phyloP scores from a whole-genome alignment of 1,284 basidiomycete genomes.

The Amylostereum areolatum region DNA sequence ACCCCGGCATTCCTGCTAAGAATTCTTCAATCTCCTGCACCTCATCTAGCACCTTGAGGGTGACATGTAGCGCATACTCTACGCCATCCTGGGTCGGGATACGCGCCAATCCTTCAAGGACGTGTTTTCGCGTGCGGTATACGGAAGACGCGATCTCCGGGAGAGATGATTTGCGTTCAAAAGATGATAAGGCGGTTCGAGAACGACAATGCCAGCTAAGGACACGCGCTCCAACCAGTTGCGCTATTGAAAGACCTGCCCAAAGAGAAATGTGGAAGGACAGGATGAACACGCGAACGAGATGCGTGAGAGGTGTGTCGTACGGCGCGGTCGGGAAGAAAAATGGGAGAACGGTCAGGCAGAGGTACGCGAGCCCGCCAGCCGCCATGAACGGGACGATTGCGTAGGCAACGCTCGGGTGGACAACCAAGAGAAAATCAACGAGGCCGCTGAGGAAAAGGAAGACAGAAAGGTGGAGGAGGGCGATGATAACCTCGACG shows the following conservation, averaged over 20 bases:
- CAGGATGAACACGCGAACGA: neutral
- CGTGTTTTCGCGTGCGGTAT: no score
- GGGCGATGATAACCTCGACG: neutral
- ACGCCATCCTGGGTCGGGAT: no score
- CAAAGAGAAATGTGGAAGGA: no score
- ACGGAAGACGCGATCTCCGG: no score
- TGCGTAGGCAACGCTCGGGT: neutral
- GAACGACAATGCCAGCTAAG: no score
- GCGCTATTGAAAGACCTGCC: no score
- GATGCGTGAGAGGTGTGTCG: constrained; percentile 5
- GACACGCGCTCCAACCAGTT: no score
- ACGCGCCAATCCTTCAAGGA: no score
- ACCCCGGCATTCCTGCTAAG: neutral
- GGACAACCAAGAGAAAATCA: neutral
- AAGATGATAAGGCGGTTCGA: no score
- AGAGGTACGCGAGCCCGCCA: neutral
- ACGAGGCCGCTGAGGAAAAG: constrained; percentile 7
- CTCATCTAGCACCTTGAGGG: neutral
- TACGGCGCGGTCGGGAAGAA: constrained; percentile 6
- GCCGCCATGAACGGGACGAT: neutral
- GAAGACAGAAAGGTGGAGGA: constrained; percentile 5
- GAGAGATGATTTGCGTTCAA: no score
- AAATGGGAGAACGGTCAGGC: constrained; percentile 6
- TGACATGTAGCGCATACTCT: neutral
- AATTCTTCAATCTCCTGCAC: neutral